phyloP scores from a whole-genome alignment of 2,329 filamentous ascomycete species.

The Diaporthe citriasiana region DNA sequence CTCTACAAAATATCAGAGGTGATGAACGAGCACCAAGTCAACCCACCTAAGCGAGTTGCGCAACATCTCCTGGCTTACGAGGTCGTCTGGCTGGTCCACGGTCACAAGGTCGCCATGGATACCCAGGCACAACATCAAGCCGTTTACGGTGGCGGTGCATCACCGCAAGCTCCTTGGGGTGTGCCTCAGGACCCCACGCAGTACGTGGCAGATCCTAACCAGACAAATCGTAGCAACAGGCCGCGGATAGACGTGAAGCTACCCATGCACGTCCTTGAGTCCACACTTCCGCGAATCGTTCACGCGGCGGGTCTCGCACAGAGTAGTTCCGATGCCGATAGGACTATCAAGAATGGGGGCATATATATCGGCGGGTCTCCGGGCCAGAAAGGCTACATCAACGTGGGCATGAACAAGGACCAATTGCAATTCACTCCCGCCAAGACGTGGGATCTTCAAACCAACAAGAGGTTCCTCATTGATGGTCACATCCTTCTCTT shows the following conservation, averaged over 20 bases:
- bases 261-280: conserved; percentile 66
- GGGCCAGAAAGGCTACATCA: conserved; percentile 49
- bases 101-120: conserved; percentile 71
- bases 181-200: conserved; percentile 40
- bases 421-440: conserved; percentile 74
- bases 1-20: conserved; percentile 74
- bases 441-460: conserved; percentile 68
- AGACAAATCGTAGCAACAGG: conserved; percentile 58
- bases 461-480: conserved; percentile 73
- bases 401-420: conserved; percentile 57
- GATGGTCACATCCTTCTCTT: conserved; percentile 71
- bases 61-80: conserved; percentile 89
- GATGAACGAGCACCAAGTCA: conserved; percentile 76
- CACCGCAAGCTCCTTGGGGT: not conserved
- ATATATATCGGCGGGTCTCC: conserved; percentile 72
- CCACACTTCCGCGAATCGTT: conserved; percentile 71
- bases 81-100: conserved; percentile 85
- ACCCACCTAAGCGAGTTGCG: conserved; percentile 80
- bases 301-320: conserved; percentile 70
- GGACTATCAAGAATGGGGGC: conserved; percentile 67
- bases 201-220: conserved; percentile 43
- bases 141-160: conserved; percentile 58
- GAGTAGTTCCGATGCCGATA: conserved; percentile 70
- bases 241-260: conserved; percentile 70
- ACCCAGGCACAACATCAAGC: conserved; percentile 70